Base-by-base conservation (phyloP, 2,329 filamentous ascomycete genomes). In the Daldinia sp. region DNA sequence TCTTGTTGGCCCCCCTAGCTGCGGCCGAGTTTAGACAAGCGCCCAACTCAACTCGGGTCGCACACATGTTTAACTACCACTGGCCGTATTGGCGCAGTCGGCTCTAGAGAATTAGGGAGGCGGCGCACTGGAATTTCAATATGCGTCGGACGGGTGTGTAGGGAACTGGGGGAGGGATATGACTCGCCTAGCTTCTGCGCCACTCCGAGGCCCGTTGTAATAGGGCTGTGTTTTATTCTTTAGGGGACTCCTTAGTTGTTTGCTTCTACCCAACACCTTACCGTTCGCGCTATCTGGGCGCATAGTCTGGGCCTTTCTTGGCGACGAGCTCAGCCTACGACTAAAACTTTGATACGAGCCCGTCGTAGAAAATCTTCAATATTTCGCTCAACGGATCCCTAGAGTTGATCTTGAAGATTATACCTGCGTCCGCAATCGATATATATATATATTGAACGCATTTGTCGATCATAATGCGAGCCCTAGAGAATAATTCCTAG, bases 271-370 rank as follows among this genome's bases (percentile, higher is more conserved):
- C 13, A 28, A 30, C 23, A 28, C 20, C 23, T 28, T 48, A 48
- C 23, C 23, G 23, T 13, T 30, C 13, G 46, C 44, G 44, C 44
- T 33, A 33, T 51, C 28, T 51, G 26, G 46, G 26, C n/a, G 26
- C 23, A 18, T 18, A 51, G 46, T 33, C 26, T 51, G 3, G 15
- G 10, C 46, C 26, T 51, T 51, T 33, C 46, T 51, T 51, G 46
- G 46, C 46, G 15, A 18, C 26, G 15, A 28, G 15, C 46, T 51
- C 46, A 51, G 46, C 46, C 28, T 33, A 51, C 46, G 26, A 33
- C 46, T 50, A 30, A 33, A 18, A 18, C 46, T 50, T 23, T 12
- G 26, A 50, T 50, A 50, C 26, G 46, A 50, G 46, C n/a, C 46
- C 46, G 13, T 50, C 26, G 26, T 50, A 50, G 13, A 23, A 4